Conservation (phyloP, 2,329 filamentous ascomycete genomes). For the Zymoseptoria crescenta region DNA sequence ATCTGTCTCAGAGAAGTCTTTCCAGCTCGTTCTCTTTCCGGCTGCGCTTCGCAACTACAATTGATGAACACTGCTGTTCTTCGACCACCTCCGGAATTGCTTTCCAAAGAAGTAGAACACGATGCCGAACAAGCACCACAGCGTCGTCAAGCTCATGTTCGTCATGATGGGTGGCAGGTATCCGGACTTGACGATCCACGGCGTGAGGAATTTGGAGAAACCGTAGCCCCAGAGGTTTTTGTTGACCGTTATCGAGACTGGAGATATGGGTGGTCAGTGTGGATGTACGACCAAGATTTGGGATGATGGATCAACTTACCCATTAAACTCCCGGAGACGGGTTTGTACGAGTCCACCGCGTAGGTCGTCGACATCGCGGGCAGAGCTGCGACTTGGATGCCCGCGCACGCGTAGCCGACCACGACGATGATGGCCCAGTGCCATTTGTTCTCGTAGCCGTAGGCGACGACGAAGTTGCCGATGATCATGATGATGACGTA, state of each 20-base stretch:
- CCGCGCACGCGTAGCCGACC: conserved; percentile 50
- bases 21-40: background rate
- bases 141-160: conserved; percentile 46
- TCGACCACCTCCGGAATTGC: conserved; percentile 49
- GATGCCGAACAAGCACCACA: conserved; percentile 49
- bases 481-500: conserved; percentile 50
- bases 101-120: conserved; percentile 53
- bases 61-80: conserved; percentile 48
- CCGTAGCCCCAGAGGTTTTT: conserved; percentile 59
- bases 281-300: no score
- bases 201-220: conserved; percentile 35
- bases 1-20: background rate
- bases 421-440: conserved; percentile 49
- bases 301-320: conserved; percentile 16
- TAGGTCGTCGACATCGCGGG: conserved; percentile 53
- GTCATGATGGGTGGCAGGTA: conserved; percentile 54
- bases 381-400: conserved; percentile 53
- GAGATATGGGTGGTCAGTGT: no score
- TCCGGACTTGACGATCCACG: conserved; percentile 43
- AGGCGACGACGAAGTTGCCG: conserved; percentile 48
- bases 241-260: conserved; percentile 51
- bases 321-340: conserved; percentile 52
- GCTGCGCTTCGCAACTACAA: conserved; percentile 33
- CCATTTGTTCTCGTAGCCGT: conserved; percentile 34
- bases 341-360: conserved; percentile 58